Base-by-base conservation (phyloP, 495 filamentous ascomycete genomes). In the Penicillium fimorum region DNA sequence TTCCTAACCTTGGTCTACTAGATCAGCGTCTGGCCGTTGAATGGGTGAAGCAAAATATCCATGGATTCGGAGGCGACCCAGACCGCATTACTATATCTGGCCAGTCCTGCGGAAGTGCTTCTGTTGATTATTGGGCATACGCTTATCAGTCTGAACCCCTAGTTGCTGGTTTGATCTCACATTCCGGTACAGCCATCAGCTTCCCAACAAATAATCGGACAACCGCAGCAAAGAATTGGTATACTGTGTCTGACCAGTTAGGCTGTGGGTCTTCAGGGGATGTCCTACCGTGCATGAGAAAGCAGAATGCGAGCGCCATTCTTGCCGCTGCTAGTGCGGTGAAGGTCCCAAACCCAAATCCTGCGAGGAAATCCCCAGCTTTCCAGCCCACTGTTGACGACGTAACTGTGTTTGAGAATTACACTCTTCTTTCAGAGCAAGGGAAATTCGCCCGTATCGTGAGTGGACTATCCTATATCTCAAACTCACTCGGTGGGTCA, bases 1-100 rank as follows among this genome's bases (percentile, higher is more conserved):
- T 61, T 2, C 53, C 63, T 17, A 82, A 82, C 46, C 51, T 68
- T 4, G 77, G 68, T 10, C 62, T 82, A 0, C 69, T 75, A 13
- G 74, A 81, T 58, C 75, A 79, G 50, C 74, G 79, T 17, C 40
- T 68, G 15, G 76, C 72, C 6, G 57, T 78, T 15, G 79, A 79
- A 66, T 81, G 82, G 79, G 79, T 89, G 0, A 76, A 82, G 27
- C 76, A 82, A 58, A 89, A 89, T 61, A 87, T 89, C 47, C 76
- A 68, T 13, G 69, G 40, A 9, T 81, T 80, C 51, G 76, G 79
- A 44, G 79, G 78, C 20, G 74, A 80, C 54, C 33, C 84, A 4
- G 63, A 70, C 22, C 81, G 79, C 55, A 84, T 87, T 45, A 75
- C 70, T 3, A 71, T 86, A 41, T 80, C 76, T 59, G 84, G 83